These are phyloP conservation scores for Byssoonygena ceratinophila DNA, from an alignment of 2,329 filamentous ascomycete genomes.

Conservation along the genomic window DNA sequence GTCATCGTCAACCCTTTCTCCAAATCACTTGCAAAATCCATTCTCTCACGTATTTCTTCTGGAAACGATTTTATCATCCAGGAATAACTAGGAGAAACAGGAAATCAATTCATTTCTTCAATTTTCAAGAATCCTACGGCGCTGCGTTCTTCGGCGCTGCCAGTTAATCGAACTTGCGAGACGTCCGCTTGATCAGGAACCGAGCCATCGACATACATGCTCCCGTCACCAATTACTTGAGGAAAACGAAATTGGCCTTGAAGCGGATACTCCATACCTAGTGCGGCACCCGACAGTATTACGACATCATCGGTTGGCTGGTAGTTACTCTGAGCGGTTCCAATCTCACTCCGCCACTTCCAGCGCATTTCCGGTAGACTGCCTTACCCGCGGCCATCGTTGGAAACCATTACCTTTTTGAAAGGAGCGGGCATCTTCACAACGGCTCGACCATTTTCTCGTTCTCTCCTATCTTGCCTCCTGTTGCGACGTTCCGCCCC, in stretches of 20 bases:
- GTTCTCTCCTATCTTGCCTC: neutral
- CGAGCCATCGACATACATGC: neutral
- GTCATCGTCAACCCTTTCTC: neutral
- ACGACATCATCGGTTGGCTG: conserved; percentile 1
- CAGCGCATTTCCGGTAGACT: neutral
- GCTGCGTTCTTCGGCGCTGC: neutral
- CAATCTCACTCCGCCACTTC: conserved; percentile 10
- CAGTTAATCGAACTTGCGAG: neutral
- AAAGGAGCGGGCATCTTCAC: neutral
- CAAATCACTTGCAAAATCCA: neutral
- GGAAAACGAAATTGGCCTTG: neutral
- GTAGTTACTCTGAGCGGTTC: neutral
- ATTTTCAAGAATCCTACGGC: neutral
- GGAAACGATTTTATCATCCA: neutral
- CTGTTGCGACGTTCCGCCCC: neutral
- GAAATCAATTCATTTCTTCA: too few species aligned
- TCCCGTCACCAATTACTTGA: neutral
- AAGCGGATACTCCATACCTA: neutral
- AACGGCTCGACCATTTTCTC: neutral
- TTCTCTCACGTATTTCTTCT: neutral
- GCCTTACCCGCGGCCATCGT: neutral
- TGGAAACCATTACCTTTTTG: neutral
- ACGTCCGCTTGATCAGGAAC: neutral
- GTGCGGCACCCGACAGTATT: neutral
- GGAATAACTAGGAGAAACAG: neutral